Evolutionary conservation across 495 filamentous ascomycete genomes (phyloP).

Genomic region (Physcia stellaris): DNA sequence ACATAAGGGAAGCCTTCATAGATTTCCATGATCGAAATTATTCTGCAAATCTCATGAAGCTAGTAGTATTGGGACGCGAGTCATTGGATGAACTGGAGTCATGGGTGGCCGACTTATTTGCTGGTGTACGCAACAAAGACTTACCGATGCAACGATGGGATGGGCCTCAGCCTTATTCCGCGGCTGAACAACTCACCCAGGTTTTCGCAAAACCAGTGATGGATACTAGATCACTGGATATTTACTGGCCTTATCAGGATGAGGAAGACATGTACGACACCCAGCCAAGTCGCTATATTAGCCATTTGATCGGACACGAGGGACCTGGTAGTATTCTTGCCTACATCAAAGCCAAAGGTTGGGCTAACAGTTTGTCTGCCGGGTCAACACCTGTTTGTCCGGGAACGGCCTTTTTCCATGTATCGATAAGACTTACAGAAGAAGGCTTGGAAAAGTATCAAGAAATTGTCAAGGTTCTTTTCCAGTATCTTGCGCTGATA

Average conservation of each 20-base stretch:
- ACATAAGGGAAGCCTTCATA: conserved; percentile 88
- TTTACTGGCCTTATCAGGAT: conserved; percentile 81
- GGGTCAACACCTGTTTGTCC: conserved; percentile 66
- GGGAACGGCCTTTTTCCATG: conserved; percentile 71
- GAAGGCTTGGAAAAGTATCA: conserved; percentile 75
- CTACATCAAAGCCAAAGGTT: conserved; percentile 89
- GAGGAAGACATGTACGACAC: conserved; percentile 72
- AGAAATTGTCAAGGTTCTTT: conserved; percentile 76
- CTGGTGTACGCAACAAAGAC: conserved; percentile 71
- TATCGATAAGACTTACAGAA: conserved; percentile 70
- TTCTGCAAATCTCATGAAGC: conserved; percentile 92
- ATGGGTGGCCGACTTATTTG: conserved; percentile 83
- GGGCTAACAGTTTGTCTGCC: conserved; percentile 78
- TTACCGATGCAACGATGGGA: conserved; percentile 74
- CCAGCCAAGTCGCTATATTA: conserved; percentile 81
- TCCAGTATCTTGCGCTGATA: conserved; percentile 88
- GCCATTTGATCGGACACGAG: conserved; percentile 91
- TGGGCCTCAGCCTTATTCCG: conserved; percentile 50
- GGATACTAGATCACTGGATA: conserved; percentile 72
- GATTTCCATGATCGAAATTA: conserved; percentile 83
- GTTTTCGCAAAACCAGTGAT: conserved; percentile 94
- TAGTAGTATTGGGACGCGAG: conserved; percentile 82
- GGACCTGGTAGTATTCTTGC: conserved; percentile 93
- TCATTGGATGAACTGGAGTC: conserved; percentile 73
- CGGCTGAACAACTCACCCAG: conserved; percentile 59